phyloP scores from a whole-genome alignment of 2,329 filamentous ascomycete species.

The Helotiales sp. region DNA sequence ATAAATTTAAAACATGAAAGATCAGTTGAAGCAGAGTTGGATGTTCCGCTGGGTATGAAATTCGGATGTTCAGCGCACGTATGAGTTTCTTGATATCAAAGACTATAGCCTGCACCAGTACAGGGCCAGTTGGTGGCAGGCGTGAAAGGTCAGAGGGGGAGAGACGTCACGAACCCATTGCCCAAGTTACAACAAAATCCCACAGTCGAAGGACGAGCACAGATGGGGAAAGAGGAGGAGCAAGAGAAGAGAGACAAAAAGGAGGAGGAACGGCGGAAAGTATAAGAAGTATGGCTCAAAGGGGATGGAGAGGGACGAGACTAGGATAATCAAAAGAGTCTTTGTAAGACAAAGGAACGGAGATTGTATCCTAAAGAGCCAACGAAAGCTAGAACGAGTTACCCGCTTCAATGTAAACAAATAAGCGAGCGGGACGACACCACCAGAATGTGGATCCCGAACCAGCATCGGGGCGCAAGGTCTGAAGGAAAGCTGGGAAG shows the following conservation, averaged over 20 bases:
- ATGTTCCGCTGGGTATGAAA: too few species aligned
- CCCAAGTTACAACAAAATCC: slow-evolving; percentile 2
- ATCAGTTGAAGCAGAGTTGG: too few species aligned
- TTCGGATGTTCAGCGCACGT: too few species aligned
- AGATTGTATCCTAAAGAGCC: not conserved
- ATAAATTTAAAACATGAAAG: too few species aligned
- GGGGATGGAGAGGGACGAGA: not conserved
- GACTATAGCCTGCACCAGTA: not conserved
- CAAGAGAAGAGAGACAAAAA: not conserved
- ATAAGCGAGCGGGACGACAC: not conserved
- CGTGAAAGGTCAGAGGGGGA: not conserved
- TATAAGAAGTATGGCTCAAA: too few species aligned
- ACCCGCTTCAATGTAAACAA: not conserved
- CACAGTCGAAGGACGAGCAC: not conserved
- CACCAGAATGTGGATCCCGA: not conserved
- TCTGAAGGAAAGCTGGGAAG: not conserved
- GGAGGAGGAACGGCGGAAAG: not conserved
- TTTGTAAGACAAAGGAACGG: too few species aligned
- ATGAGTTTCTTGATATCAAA: too few species aligned
- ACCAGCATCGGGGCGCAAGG: not conserved
- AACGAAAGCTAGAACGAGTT: not conserved
- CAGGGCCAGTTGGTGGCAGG: not conserved
- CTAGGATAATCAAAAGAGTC: not conserved
- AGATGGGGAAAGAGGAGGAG: not conserved
- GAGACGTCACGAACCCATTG: not conserved